phyloP scores from a whole-genome alignment of 2,329 filamentous ascomycete species.

The Chrysoporthe deuterocubensis region DNA sequence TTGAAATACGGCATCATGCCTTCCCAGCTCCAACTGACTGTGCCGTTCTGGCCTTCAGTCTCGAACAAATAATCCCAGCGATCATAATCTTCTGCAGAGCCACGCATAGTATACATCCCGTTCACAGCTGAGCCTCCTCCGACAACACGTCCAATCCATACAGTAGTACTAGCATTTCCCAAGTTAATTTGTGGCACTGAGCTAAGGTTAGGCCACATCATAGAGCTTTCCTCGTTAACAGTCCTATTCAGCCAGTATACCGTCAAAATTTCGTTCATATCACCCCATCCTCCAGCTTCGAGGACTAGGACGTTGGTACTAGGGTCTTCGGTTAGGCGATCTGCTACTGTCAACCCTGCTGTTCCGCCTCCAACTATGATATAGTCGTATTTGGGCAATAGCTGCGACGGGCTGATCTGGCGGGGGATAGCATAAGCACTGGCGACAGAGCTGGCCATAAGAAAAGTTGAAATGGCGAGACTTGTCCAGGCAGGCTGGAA shows the following conservation, averaged over 20 bases:
- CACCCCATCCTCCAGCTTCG: slow-evolving; percentile 31
- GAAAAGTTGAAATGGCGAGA: slow-evolving; percentile 11
- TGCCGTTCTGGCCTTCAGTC: background rate
- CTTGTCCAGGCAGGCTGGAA: slow-evolving; percentile 18
- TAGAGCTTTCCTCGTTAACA: too few species aligned
- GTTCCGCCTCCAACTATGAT: slow-evolving; percentile 33
- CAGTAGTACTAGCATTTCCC: slow-evolving; percentile 32
- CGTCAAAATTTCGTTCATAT: slow-evolving; percentile 5
- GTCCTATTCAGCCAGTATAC: background rate
- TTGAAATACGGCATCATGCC: slow-evolving; percentile 39
- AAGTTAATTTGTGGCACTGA: slow-evolving; percentile 38
- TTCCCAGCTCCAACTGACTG: slow-evolving; percentile 39
- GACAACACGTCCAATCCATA: slow-evolving; percentile 34
- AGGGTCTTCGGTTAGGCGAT: slow-evolving; percentile 32
- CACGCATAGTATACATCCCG: slow-evolving; percentile 42
- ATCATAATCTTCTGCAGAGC: slow-evolving; percentile 40
- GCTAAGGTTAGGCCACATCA: background rate
- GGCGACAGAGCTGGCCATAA: slow-evolving; percentile 18
- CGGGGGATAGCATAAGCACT: slow-evolving; percentile 16
- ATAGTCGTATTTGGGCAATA: slow-evolving; percentile 30
- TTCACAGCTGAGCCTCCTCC: slow-evolving; percentile 45
- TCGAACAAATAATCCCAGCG: slow-evolving; percentile 41
- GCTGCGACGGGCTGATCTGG: slow-evolving; percentile 11
- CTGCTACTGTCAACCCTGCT: slow-evolving; percentile 32
- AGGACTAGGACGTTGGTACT: slow-evolving; percentile 32